Base-by-base conservation (phyloP, 2,329 filamentous ascomycete species). In the Cucurbitaria berberidis region DNA sequence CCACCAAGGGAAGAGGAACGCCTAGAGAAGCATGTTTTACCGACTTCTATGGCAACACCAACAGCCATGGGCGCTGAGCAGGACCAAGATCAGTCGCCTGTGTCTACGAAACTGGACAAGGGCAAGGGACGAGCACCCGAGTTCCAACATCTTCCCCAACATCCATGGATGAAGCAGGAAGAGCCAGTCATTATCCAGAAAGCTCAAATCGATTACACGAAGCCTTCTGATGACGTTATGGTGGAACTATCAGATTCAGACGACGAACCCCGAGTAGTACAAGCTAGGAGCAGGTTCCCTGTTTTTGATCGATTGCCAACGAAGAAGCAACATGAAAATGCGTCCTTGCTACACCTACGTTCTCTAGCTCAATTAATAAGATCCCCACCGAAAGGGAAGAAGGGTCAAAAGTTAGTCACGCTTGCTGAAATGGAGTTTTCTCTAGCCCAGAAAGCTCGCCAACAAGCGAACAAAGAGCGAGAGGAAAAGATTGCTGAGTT, bases 381-480 rank as follows among this genome's bases (percentile, higher is more conserved):
- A 5, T 88, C 83, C 44, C 82, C 78, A 39, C 87, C 81, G 66
- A 80, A 69, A 66, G 57, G 32, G 8, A 62, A 69, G 43, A 75
- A 73, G 63, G 70, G 68, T 45, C 82, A 79, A 53, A 77, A 77
- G 40, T 81, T 80, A 8, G 89, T 96, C 80, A 91, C 85, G 7
- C 79, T 82, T 0, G 83, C 81, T 24, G 86, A 95, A 61, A 81
- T 96, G 48, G 86, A 93, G 40, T 77, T 81, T 9, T 82, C 80
- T 29, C 78, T 98, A 7, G 81, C 89, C 32, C 84, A 86, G 60
- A 87, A 87, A 55, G 92, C 91, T 5, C 86, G 90, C 39, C 83
- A 89, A 55, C 95, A 99, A 74, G 93, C 92, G 39, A 86, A 86
- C 55, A 76, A 84, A 36, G 91, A 95, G 72, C 87, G 91, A 47